These are phyloP conservation scores for Rhizopogon rudus DNA, from an alignment of 768 basidiomycete species.

Conservation along the genomic window DNA sequence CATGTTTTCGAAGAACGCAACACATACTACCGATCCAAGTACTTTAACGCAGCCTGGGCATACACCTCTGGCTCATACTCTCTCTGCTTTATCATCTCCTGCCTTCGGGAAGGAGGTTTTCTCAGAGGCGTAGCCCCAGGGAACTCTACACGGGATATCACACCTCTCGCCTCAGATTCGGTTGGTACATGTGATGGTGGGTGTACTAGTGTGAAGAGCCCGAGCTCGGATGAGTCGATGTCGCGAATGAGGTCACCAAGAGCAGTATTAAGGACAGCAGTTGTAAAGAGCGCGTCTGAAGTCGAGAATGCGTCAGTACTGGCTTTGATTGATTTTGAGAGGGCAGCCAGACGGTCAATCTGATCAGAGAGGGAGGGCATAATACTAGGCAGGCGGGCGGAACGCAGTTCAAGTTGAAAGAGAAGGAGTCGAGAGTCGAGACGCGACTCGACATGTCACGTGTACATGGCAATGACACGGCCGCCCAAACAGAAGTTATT, in stretches of 20 bases:
- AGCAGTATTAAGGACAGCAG: constrained; percentile 55
- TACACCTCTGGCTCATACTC: constrained; percentile 72
- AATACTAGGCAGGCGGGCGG: background rate
- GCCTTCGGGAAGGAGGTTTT: constrained; percentile 36
- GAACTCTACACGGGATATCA: constrained; percentile 62
- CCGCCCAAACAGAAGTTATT: too few species aligned
- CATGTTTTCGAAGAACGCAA: background rate
- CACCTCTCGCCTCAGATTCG: constrained; percentile 30
- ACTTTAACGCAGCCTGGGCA: constrained; percentile 70
- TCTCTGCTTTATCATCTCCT: constrained; percentile 26
- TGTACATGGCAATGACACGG: background rate
- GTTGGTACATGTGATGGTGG: constrained; percentile 19
- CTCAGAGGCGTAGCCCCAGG: constrained; percentile 67
- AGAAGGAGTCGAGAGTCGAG: background rate
- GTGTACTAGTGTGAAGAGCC: constrained; percentile 61
- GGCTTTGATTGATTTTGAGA: constrained; percentile 46
- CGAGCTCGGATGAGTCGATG: constrained; percentile 71
- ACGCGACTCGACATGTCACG: background rate
- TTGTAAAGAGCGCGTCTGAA: constrained; percentile 42
- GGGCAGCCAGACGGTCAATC: constrained; percentile 57
- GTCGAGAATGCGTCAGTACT: constrained; percentile 13
- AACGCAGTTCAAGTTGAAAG: background rate
- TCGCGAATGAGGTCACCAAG: constrained; percentile 80
- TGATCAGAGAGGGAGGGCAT: constrained; percentile 62
- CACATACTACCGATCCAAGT: constrained; percentile 72